phyloP scores from a whole-genome alignment of 345 rosid genomes.

The Euphorbia lathyris region DNA sequence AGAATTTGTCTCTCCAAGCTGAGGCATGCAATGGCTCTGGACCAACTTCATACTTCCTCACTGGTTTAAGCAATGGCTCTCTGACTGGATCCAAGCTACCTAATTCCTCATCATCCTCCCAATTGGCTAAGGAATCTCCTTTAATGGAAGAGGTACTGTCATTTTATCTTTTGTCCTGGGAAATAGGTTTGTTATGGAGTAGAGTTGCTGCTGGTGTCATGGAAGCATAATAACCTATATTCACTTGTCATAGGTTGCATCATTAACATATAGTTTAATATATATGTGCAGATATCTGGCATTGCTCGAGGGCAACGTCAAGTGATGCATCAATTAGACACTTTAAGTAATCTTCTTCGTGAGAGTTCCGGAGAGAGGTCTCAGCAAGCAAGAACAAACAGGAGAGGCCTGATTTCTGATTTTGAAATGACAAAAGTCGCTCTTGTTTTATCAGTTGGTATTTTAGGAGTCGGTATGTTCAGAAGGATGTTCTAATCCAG shows the following conservation, averaged over 20 bases:
- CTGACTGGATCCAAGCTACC: conserved; percentile 66
- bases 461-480: conserved; percentile 59
- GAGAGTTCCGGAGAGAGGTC: conserved; percentile 46
- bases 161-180: background rate
- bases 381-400: conserved; percentile 35
- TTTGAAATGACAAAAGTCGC: conserved; percentile 44
- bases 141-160: conserved; percentile 73
- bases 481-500: conserved; percentile 42
- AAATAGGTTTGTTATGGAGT: too few species aligned
- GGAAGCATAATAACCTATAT: background rate
- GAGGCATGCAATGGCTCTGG: conserved; percentile 78
- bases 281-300: conserved; percentile 47
- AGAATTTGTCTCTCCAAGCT: conserved; percentile 54
- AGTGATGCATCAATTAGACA: conserved; percentile 69
- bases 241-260: background rate
- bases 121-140: conserved; percentile 71
- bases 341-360: conserved; percentile 51
- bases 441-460: conserved; percentile 58
- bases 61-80: conserved; percentile 75
- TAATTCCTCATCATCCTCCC: conserved; percentile 72
- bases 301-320: conserved; percentile 73
- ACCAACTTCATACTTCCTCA: conserved; percentile 77
- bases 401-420: conserved; percentile 27
- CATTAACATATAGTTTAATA: background rate
- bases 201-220: background rate